These are phyloP conservation scores for Trichoderma aggressivum DNA, from an alignment of 2,329 filamentous ascomycete species.

Conservation along the genomic window DNA sequence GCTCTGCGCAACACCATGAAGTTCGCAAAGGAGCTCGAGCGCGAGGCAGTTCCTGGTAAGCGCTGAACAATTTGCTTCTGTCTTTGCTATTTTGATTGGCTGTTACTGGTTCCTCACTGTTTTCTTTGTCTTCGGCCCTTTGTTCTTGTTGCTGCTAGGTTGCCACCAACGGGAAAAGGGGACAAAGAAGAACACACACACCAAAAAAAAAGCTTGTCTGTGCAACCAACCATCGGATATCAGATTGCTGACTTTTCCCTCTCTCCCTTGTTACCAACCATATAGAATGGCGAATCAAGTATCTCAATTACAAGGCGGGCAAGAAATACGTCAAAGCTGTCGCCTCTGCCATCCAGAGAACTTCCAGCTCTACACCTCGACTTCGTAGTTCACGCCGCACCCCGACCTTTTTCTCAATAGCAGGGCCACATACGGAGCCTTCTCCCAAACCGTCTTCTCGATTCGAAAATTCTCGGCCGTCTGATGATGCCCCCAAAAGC, in stretches of 20 bases:
- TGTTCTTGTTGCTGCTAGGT: neutral
- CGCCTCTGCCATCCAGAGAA: conserved; percentile 64
- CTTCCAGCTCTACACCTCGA: conserved; percentile 49
- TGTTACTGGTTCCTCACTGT: neutral
- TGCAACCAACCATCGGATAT: neutral
- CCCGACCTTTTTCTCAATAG: conserved; percentile 27
- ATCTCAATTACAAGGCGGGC: conserved; percentile 90
- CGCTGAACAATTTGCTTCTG: neutral
- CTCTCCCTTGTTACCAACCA: neutral
- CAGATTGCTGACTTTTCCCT: neutral
- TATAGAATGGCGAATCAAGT: conserved; percentile 85
- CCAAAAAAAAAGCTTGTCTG: neutral
- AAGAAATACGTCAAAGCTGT: conserved; percentile 93
- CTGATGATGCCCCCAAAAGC: neutral
- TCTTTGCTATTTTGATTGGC: neutral
- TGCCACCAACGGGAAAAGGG: neutral
- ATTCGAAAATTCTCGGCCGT: neutral
- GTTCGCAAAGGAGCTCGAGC: conserved; percentile 75
- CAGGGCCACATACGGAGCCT: neutral
- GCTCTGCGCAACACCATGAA: conserved; percentile 47
- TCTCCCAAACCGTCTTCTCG: neutral
- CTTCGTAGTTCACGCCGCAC: conserved; percentile 34
- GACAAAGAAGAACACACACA: neutral
- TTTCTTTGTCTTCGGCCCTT: neutral
- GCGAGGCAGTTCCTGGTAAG: conserved; percentile 76